Base-by-base conservation (phyloP, 768 basidiomycete genomes). In the Chiua virens region DNA sequence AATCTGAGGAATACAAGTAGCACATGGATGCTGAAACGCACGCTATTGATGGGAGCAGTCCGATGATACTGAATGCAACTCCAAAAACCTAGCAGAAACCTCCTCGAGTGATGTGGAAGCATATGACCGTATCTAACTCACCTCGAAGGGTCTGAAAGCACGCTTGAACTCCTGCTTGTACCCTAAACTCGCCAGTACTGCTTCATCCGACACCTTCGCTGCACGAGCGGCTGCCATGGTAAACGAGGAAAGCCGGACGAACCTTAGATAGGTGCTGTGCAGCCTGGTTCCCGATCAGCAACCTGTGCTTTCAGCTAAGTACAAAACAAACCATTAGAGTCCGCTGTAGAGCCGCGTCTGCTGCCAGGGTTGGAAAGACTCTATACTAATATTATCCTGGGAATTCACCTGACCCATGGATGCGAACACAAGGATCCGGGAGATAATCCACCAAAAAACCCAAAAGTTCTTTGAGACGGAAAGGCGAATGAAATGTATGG, bases 11-110 rank as follows among this genome's bases (percentile, higher is more conserved):
- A 48, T 1, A 14, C 5, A 37, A n/a, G 8, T 17, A n/a, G 17
- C 13, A 51, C 36, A 56, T 58, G 42, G 57, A 65, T 22, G 30
- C 47, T 2, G 60, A 52, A 32, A 69, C 76, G 10, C 50, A 81
- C 64, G 83, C 78, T 38, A 86, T 84, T 1, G 85, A 78, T 18
- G 78, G 84, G 1, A 85, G 76, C 17, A 87, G 59, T 1, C 86
- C 85, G 45, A 86, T 83, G 51, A 86, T 81, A 6, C 80, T 82
- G 63, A 87, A 87, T 0, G 80, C 80, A 20, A 87, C 72, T 2
- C 86, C 85, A 53, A 87, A 86, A 10, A 85, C 80, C 81, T 87
- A 60, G 67, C 23, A 28, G 58, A 60, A 3, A 10, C 21, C 8
- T n/a, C 30, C 5, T 36, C 13, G 18, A 15, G 22, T 18, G 42